Conservation (phyloP, 2,329 filamentous ascomycete species). For the Annulohypoxylon truncatum region DNA sequence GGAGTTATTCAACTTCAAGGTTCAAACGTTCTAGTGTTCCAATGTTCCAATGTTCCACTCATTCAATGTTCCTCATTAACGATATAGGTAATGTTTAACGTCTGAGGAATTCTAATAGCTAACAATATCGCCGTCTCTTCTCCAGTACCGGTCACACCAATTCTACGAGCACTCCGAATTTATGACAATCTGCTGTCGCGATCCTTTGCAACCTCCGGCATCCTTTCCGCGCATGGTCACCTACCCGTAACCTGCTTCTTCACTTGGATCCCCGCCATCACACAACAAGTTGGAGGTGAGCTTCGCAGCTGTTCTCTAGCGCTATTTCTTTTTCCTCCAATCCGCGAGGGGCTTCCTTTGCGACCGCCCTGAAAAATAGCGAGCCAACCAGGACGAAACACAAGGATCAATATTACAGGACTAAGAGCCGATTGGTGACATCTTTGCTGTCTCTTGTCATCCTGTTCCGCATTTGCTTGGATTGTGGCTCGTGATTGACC, state of each 20-base stretch:
- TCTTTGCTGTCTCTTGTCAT: constrained; percentile 29
- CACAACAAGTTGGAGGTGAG: constrained; percentile 36
- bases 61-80: not conserved
- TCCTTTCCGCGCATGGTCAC: constrained; percentile 27
- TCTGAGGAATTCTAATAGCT: constrained; percentile 3
- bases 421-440: constrained; percentile 40
- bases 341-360: constrained; percentile 27
- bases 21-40: not conserved
- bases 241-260: constrained; percentile 11
- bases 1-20: not conserved
- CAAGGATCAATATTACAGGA: constrained; percentile 40
- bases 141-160: not conserved
- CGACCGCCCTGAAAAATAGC: constrained; percentile 12
- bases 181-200: not conserved
- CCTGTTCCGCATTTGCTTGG: constrained; percentile 33
- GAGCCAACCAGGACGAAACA: constrained; percentile 38
- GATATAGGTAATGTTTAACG: not conserved
- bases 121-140: constrained; percentile 6
- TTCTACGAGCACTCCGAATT: not conserved
- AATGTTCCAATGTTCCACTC: not conserved
- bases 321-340: constrained; percentile 36
- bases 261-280: not conserved
- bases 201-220: constrained; percentile 4
- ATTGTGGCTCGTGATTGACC: constrained; percentile 35
- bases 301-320: constrained; percentile 34